Evolutionary conservation across 768 basidiomycete species (phyloP).

Genomic region (Wakefieldia striispora): DNA sequence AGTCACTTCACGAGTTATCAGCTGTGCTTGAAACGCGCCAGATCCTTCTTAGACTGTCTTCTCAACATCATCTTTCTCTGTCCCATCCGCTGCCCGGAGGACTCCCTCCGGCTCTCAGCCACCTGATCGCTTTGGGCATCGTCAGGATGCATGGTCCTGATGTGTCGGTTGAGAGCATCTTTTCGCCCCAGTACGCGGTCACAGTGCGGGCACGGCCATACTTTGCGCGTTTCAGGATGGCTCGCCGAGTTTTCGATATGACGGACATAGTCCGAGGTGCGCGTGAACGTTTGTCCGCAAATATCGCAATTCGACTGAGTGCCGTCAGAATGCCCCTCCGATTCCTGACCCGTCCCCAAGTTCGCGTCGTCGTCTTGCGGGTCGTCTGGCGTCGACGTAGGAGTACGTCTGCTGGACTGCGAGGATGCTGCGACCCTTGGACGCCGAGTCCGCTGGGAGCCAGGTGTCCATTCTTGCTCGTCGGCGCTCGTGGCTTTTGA

Average conservation of each 20-base stretch:
- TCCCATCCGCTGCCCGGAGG: neutral
- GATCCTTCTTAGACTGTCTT: conserved; percentile 6
- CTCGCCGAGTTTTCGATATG: conserved; percentile 20
- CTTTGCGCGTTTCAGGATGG: conserved; percentile 25
- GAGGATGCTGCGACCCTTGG: neutral
- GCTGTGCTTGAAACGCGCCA: neutral
- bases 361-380: neutral
- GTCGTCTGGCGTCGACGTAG: neutral
- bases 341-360: neutral
- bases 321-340: neutral
- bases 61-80: conserved; percentile 5
- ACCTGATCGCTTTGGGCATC: neutral
- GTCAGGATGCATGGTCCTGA: conserved; percentile 18
- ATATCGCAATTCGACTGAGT: conserved; percentile 7
- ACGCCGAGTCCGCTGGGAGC: conserved; percentile 2
- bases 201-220: conserved; percentile 26
- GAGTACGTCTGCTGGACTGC: neutral
- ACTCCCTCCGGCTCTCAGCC: neutral
- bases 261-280: conserved; percentile 20
- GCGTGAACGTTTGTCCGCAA: conserved; percentile 19
- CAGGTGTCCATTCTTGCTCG: conserved; percentile 24
- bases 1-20: neutral
- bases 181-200: conserved; percentile 20
- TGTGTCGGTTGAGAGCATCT: conserved; percentile 25
- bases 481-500: conserved; percentile 14